phyloP scores from a whole-genome alignment of 164 flowering plant genomes.

The Chimonanthus praecox region DNA sequence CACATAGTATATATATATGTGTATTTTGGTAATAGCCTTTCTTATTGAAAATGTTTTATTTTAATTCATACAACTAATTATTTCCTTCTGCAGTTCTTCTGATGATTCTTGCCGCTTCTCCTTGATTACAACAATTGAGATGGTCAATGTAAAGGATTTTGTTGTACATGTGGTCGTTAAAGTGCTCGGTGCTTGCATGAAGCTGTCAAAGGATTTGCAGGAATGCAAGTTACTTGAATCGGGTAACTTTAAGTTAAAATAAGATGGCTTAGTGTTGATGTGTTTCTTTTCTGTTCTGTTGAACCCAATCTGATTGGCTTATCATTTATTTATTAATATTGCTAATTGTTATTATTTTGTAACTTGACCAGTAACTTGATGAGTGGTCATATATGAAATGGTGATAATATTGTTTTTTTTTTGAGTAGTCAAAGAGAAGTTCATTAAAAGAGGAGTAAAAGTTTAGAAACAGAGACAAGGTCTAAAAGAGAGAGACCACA shows the following conservation, averaged over 20 bases:
- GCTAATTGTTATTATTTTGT: neutral
- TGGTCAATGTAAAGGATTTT: constrained; percentile 39
- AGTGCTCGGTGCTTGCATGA: constrained; percentile 45
- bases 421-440: too few relatives aligned
- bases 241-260: constrained; percentile 32
- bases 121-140: constrained; percentile 49
- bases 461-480: too few relatives aligned
- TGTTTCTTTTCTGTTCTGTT: neutral
- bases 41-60: neutral
- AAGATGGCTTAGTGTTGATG: neutral
- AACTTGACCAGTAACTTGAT: too few relatives aligned
- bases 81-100: constrained; percentile 39
- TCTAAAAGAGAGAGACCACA: too few relatives aligned
- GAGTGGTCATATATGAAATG: too few relatives aligned
- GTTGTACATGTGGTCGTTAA: constrained; percentile 44
- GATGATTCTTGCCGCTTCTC: constrained; percentile 38
- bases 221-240: constrained; percentile 31
- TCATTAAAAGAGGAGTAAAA: too few relatives aligned
- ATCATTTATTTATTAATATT: too few relatives aligned
- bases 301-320: neutral
- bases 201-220: constrained; percentile 27
- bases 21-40: neutral
- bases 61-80: neutral
- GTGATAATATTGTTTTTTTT: too few relatives aligned
- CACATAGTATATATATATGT: too few relatives aligned